Percentiles rank a stretch among this genome's conserved stretches.
Evolutionary conservation across 352 stramenopile species (phyloP).

Genomic region (Pythium volutum): DNA sequence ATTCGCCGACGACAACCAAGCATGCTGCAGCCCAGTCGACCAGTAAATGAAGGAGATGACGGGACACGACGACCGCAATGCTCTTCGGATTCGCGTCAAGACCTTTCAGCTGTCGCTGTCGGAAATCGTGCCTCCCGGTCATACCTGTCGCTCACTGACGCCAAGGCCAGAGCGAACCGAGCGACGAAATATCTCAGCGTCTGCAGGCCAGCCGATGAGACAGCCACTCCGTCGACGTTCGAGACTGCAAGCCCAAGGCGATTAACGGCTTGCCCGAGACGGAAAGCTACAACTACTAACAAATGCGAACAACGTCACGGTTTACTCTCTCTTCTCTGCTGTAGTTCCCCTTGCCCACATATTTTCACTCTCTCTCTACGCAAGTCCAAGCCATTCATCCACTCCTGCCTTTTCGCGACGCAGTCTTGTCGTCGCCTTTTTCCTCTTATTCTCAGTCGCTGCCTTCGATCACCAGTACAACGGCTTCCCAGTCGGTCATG

Average conservation of each 20-base stretch:
- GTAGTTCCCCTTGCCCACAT: not conserved
- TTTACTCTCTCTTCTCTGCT: constrained; percentile 4
- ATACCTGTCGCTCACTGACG: too few relatives aligned
- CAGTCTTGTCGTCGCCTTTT: not conserved
- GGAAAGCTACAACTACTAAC: not conserved
- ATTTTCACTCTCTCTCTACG: not conserved
- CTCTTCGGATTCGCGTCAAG: too few relatives aligned
- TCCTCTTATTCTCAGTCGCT: constrained; percentile 9
- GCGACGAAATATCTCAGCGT: too few relatives aligned
- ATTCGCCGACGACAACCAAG: constrained; percentile 10
- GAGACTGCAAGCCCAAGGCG: not conserved
- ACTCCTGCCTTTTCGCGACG: not conserved
- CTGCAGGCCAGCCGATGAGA: too few relatives aligned
- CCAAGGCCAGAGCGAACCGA: too few relatives aligned
- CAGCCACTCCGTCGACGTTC: too few relatives aligned
- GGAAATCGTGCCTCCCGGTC: too few relatives aligned
- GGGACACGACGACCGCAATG: not conserved
- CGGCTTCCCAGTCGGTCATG: constrained; percentile 14
- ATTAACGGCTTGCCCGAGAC: not conserved
- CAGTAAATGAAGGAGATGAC: constrained; percentile 1
- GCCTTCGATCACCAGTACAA: constrained; percentile 16
- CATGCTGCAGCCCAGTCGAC: not conserved
- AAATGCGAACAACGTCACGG: constrained; percentile 1
- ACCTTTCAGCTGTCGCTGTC: not conserved
- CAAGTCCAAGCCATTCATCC: not conserved